These are phyloP conservation scores for Lasiosphaeriaceae sp. DNA, from an alignment of 495 filamentous ascomycete species.

Conservation along the genomic window DNA sequence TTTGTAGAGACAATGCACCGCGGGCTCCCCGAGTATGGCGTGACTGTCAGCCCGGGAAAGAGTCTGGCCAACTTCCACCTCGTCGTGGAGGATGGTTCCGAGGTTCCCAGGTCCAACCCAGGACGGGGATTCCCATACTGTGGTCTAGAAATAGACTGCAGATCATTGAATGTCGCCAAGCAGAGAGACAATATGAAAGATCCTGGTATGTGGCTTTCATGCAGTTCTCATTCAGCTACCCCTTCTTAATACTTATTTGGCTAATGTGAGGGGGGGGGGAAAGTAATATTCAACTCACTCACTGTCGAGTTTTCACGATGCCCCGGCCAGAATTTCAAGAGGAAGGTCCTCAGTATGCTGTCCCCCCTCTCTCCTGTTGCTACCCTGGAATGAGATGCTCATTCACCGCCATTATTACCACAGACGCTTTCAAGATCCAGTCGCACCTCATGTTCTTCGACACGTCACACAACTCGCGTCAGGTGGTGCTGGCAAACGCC, in stretches of 20 bases:
- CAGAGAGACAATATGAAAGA: constrained; percentile 24
- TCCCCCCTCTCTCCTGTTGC: constrained; percentile 11
- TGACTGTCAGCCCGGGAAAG: constrained; percentile 72
- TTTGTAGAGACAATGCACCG: constrained; percentile 78
- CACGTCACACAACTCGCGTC: constrained; percentile 67
- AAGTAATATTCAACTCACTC: constrained; percentile 55
- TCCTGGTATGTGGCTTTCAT: constrained; percentile 14
- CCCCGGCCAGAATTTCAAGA: constrained; percentile 71
- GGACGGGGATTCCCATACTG: constrained; percentile 75
- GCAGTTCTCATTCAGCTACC: neutral
- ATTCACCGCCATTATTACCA: constrained; percentile 23
- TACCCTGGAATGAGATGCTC: constrained; percentile 20
- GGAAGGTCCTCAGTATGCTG: constrained; percentile 66
- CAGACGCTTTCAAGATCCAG: constrained; percentile 76
- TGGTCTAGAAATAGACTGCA: constrained; percentile 69
- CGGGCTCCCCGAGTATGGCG: constrained; percentile 74
- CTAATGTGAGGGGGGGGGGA: neutral
- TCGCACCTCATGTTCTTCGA: constrained; percentile 88
- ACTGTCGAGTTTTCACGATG: constrained; percentile 68
- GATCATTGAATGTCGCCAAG: constrained; percentile 64
- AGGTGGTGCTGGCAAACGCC: constrained; percentile 67
- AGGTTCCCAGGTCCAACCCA: constrained; percentile 48
- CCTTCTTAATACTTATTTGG: neutral
- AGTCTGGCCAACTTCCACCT: constrained; percentile 81
- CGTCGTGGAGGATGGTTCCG: constrained; percentile 43